Evolutionary conservation across 192 early-diverging fungal genomes (phyloP), one percentile per base, ranked within the genome.

Genomic region (Podila clonocystis): DNA sequence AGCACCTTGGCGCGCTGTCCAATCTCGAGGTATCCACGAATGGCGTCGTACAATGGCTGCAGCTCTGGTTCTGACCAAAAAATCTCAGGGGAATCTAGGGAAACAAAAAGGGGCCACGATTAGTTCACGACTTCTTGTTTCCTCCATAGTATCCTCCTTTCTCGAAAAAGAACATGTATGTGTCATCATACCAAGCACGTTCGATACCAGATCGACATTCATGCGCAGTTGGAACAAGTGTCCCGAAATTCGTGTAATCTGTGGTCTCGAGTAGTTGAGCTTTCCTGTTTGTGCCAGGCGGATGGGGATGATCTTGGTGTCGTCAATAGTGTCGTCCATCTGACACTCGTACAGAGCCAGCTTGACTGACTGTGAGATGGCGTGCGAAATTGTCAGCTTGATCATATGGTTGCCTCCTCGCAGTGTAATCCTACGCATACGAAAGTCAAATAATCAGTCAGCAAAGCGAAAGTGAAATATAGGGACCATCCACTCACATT

Each of bases 11-110:
- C 86, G 5, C 89, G 86, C 69, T 89, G 90, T 55, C 87, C 75
- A 62, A 91, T 87, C 63, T 95, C 93, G 5, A 95, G 72, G 63
- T 95, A 95, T 82, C 86, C 90, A 63, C 93, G 80, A 63, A 95
- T 94, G 28, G 93, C 94, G 73, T 89, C 91, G 68, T 95, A 95
- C 52, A 95, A 72, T 15, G 92, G 91, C 68, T 93, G 87, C 48
- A 95, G 61, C 26, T 92, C 89, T 22, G 92, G 92, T 48, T 95
- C 94, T 38, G 89, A 91, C 92, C 93, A 94, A 75, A 95, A 95
- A 59, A 95, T 92, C 76, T 95, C 94, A 0, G 91, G 91, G 8
- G 89, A 90, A 75, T 93, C 91, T 93, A 62, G 41, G 12, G 11
- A 15, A 45, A 29, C 5, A 41, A 50, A 52, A 41, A 33, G 33